These are phyloP conservation scores for Microascus cirrosus DNA, from an alignment of 2,329 filamentous ascomycete species.

Conservation along the genomic window DNA sequence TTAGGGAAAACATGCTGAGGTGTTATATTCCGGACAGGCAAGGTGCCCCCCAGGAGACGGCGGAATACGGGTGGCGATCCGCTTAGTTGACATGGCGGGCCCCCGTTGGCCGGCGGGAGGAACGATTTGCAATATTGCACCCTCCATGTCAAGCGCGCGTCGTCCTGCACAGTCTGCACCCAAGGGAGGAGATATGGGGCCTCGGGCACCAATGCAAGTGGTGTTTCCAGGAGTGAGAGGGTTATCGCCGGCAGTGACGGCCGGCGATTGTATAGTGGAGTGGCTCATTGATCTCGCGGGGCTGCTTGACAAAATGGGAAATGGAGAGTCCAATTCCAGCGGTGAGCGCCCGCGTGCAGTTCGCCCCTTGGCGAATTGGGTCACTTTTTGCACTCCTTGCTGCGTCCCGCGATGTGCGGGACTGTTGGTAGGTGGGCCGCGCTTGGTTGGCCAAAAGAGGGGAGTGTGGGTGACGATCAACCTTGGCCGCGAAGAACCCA, in stretches of 20 bases:
- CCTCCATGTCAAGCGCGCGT: neutral
- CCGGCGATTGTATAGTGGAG: neutral
- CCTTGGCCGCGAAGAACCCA: no score
- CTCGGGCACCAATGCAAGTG: constrained; percentile 5
- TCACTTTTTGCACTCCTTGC: neutral
- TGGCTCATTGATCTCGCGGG: neutral
- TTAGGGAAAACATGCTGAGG: neutral
- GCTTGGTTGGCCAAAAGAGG: neutral
- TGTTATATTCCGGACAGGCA: neutral
- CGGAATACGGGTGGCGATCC: neutral
- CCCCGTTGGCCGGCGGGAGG: neutral
- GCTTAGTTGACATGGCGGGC: constrained; percentile 2
- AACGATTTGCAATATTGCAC: neutral
- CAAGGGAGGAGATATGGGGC: neutral
- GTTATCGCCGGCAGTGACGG: neutral
- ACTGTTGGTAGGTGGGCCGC: neutral
- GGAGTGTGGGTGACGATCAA: neutral
- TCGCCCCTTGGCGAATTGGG: neutral
- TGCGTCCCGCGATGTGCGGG: neutral
- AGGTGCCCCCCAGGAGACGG: neutral
- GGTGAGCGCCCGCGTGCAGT: neutral
- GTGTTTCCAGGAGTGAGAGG: neutral
- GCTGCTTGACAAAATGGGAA: neutral
- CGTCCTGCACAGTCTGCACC: neutral
- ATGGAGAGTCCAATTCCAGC: neutral